A percentile compares a stretch with the other conserved stretches of the same genome.
Conservation (phyloP, 192 early-diverging fungal genomes). For the Linnemannia hyalina region DNA sequence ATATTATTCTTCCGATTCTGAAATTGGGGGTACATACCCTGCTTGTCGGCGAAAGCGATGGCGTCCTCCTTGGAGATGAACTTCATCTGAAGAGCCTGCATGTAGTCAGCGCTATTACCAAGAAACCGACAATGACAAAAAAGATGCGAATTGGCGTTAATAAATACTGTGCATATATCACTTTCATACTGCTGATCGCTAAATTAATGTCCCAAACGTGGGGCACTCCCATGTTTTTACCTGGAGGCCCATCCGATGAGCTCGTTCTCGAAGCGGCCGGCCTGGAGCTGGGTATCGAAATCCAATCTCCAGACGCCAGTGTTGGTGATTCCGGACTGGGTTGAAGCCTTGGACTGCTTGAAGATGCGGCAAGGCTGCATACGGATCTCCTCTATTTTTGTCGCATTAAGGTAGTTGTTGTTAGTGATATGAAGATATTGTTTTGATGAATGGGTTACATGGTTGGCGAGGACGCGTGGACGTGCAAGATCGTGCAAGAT, state of each 20-base stretch:
- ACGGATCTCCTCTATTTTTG: conserved; percentile 64
- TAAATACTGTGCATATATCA: no score
- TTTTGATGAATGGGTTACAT: no score
- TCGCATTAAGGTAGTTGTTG: neutral
- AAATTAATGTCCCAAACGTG: no score
- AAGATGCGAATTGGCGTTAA: neutral
- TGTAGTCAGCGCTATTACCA: conserved; percentile 79
- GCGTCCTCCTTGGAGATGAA: conserved; percentile 91
- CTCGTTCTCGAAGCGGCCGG: conserved; percentile 92
- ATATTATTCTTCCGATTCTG: neutral
- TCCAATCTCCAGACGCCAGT: conserved; percentile 90
- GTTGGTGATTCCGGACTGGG: conserved; percentile 85
- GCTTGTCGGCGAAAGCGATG: conserved; percentile 94
- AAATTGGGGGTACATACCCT: conserved; percentile 63
- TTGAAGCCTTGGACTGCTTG: conserved; percentile 84
- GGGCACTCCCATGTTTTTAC: conserved; percentile 47
- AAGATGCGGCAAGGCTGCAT: conserved; percentile 89
- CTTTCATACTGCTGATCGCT: no score
- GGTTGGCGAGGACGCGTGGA: no score
- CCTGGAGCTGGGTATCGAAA: conserved; percentile 84
- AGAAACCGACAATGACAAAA: neutral
- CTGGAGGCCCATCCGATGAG: conserved; percentile 94
- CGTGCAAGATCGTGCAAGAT: no score
- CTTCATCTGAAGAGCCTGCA: conserved; percentile 85
- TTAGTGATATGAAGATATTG: neutral